These are phyloP conservation scores for Macrocybe gigantea DNA, from an alignment of 768 basidiomycete genomes.

Conservation along the genomic window DNA sequence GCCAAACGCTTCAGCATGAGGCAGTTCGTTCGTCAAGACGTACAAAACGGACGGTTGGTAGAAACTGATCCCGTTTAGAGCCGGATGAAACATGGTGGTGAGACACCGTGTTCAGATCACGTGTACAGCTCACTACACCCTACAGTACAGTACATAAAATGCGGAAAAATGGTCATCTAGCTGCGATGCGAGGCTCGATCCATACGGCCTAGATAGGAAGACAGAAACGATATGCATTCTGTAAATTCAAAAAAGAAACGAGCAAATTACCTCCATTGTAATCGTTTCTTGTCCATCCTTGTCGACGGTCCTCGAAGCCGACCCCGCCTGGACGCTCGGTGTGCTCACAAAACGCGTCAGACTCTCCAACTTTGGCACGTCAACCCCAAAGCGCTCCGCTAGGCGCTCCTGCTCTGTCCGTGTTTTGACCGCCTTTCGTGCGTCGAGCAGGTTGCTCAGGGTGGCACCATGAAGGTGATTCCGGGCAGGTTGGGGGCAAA, in stretches of 20 bases:
- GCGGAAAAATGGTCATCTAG: slow-evolving; percentile 2
- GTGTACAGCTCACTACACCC: too few species aligned
- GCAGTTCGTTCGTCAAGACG: not conserved
- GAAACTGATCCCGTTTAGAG: too few species aligned
- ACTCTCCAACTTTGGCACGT: slow-evolving; percentile 41
- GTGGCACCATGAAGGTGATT: slow-evolving; percentile 51
- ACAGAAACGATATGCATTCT: not conserved
- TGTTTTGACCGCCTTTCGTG: slow-evolving; percentile 44
- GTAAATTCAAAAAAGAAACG: not conserved
- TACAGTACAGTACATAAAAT: too few species aligned
- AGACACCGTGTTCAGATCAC: too few species aligned
- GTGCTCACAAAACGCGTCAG: slow-evolving; percentile 55
- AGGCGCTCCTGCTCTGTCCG: slow-evolving; percentile 40
- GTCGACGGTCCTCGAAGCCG: slow-evolving; percentile 35
- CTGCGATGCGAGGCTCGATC: slow-evolving; percentile 28
- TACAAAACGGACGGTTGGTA: too few species aligned
- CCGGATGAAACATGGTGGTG: too few species aligned
- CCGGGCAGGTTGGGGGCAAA: slow-evolving; percentile 29
- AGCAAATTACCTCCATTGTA: slow-evolving; percentile 41
- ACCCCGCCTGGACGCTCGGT: slow-evolving; percentile 51
- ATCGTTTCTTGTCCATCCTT: slow-evolving; percentile 52
- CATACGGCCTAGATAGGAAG: slow-evolving; percentile 35
- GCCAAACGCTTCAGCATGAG: slow-evolving; percentile 25
- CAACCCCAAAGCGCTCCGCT: slow-evolving; percentile 49
- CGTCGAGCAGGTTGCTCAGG: slow-evolving; percentile 56